phyloP scores from a whole-genome alignment of 208 protist genomes.

The Angomonas ambiguus region DNA sequence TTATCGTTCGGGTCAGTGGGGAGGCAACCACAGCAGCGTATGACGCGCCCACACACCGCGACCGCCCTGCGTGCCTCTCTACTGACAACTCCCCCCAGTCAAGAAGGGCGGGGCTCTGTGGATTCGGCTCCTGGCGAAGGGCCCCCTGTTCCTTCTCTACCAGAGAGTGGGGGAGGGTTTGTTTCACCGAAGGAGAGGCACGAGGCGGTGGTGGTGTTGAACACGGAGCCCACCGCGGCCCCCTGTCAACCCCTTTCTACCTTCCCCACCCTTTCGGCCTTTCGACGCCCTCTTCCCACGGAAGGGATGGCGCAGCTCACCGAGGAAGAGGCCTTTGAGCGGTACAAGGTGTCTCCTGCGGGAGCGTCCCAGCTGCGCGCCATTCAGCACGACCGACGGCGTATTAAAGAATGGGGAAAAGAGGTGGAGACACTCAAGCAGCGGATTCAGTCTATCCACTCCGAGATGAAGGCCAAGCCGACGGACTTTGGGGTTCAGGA shows the following conservation, averaged over 20 bases:
- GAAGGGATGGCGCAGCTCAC: not conserved
- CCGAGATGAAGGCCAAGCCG: slow-evolving; percentile 6
- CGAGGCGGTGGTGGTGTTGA: not conserved
- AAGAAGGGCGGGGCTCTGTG: not conserved
- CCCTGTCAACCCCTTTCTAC: not conserved
- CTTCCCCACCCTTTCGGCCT: not conserved
- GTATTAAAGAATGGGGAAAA: slow-evolving; percentile 18
- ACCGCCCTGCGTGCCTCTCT: not conserved
- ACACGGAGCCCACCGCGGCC: not conserved
- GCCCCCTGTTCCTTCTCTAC: too few species aligned
- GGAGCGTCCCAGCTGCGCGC: slow-evolving; percentile 21
- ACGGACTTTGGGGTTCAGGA: not conserved
- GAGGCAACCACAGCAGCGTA: not conserved
- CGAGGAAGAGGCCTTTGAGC: slow-evolving; percentile 51
- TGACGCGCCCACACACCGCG: not conserved
- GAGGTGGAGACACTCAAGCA: slow-evolving; percentile 17
- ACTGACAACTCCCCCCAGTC: not conserved
- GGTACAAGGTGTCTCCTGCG: slow-evolving; percentile 44
- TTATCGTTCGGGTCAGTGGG: slow-evolving; percentile 28
- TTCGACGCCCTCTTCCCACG: not conserved
- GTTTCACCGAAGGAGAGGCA: not conserved
- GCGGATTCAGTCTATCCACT: not conserved
- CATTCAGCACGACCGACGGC: slow-evolving; percentile 20
- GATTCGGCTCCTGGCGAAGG: not conserved
- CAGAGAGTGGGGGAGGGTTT: too few species aligned